phyloP scores from a whole-genome alignment of 768 basidiomycete genomes.

The Nidularia sp. region DNA sequence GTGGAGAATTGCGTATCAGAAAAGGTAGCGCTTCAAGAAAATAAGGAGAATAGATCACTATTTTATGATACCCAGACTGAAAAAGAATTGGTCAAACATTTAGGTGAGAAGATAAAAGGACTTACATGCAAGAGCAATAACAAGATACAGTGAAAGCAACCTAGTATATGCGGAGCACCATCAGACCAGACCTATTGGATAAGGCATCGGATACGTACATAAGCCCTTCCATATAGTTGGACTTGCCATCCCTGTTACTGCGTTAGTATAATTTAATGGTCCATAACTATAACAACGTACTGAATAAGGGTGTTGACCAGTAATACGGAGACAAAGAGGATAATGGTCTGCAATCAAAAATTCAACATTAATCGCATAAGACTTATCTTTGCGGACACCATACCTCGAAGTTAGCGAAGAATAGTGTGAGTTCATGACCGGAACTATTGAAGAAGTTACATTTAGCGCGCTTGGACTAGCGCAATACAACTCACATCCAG shows the following conservation, averaged over 20 bases:
- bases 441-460: slow-evolving; percentile 32
- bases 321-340: slow-evolving; percentile 83
- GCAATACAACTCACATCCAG: slow-evolving; percentile 60
- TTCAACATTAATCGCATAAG: background rate
- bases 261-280: no score
- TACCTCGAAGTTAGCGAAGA: slow-evolving; percentile 85
- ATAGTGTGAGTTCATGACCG: slow-evolving; percentile 70
- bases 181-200: no score
- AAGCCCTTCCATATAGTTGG: slow-evolving; percentile 91
- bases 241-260: slow-evolving; percentile 63
- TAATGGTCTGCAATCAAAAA: slow-evolving; percentile 54
- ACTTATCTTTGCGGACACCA: background rate
- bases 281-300: slow-evolving; percentile 26
- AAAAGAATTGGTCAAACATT: background rate
- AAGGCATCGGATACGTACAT: slow-evolving; percentile 37
- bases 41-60: background rate
- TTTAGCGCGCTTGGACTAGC: slow-evolving; percentile 9
- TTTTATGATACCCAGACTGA: slow-evolving; percentile 9
- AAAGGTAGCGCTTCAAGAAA: background rate
- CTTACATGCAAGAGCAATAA: slow-evolving; percentile 79
- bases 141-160: slow-evolving; percentile 67
- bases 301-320: slow-evolving; percentile 83
- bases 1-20: background rate
- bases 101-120: slow-evolving; percentile 6
- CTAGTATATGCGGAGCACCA: slow-evolving; percentile 15